phyloP scores from a whole-genome alignment of 331 rosid genomes.

The Spiraea crenata region DNA sequence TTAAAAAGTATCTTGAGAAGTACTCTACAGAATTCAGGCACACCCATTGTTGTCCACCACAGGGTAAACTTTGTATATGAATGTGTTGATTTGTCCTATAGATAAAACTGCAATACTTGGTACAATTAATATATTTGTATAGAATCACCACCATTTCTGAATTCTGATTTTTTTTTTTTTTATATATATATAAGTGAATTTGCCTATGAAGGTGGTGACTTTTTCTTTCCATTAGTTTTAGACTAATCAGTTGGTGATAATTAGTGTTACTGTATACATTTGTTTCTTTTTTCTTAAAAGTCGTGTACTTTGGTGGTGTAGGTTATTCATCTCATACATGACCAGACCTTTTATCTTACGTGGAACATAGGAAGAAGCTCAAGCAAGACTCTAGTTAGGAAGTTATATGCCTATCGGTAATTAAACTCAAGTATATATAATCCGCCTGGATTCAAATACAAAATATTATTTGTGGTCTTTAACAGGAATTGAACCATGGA shows the following conservation, averaged over 20 bases:
- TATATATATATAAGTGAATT: too few relatives aligned
- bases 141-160: background rate
- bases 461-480: too few relatives aligned
- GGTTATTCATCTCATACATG: slow-evolving; percentile 73
- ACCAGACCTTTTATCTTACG: slow-evolving; percentile 67
- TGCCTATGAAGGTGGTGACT: too few relatives aligned
- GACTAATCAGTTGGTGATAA: too few relatives aligned
- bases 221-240: too few relatives aligned
- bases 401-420: too few relatives aligned
- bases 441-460: too few relatives aligned
- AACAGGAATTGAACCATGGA: too few relatives aligned
- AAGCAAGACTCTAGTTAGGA: too few relatives aligned
- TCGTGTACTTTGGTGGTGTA: slow-evolving; percentile 20
- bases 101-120: background rate
- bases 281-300: background rate
- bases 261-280: background rate
- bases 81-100: background rate
- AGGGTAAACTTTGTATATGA: slow-evolving; percentile 25
- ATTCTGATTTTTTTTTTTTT: background rate
- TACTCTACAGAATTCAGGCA: slow-evolving; percentile 51
- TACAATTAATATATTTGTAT: too few relatives aligned
- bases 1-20: slow-evolving; percentile 42
- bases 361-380: too few relatives aligned
- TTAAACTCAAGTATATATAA: too few relatives aligned
- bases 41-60: slow-evolving; percentile 33